Evolutionary conservation across 2,329 filamentous ascomycete genomes (phyloP), one percentile per base, ranked within the genome.

Genomic region (Septoria petroselini): DNA sequence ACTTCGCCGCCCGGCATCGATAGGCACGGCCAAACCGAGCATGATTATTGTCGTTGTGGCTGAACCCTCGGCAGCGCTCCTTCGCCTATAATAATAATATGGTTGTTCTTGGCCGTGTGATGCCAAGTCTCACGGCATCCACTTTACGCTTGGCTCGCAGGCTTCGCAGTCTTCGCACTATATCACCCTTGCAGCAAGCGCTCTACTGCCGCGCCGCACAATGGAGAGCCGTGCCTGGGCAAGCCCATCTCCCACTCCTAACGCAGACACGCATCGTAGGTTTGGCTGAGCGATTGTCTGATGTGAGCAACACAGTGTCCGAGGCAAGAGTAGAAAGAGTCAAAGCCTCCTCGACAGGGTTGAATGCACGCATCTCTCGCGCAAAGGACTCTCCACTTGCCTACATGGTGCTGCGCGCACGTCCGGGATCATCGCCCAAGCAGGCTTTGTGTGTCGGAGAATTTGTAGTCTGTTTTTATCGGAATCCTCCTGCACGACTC

Each of bases 191-290:
- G 47, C 23, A 39, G 14, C 40, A 37, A 41, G 15, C 11, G 21
- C 39, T 15, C 25, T 39, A 31, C 42, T 41, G 52, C 52, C 52
- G 43, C 48, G 52, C 52, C 52, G 52, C 52, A 54, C 23, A 35
- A 48, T 54, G 52, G 52, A 54, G 48, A 54, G 48, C 52, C 52
- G 52, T 31, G 43, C 39, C 52, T 51, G 48, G 52, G 52, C 52
- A 47, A 41, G 12, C 18, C 37, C 11, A 5, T 17, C 15, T 25
- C 35, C 17, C 21, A 41, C 42, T 30, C 27, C 11, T 21, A 27
- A 25, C 38, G 34, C 18, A 14, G 23, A 35, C 35, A 33, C 43
- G 43, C 43, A 47, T 47, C 25, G 40, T 38, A 29, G 23, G 35
- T 27, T 15, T 11, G 30, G 15, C 43, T 23, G 37, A 3, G n/a